These are phyloP conservation scores for Xylariaceae sp. DNA, from an alignment of 2,329 filamentous ascomycete species.

Conservation along the genomic window DNA sequence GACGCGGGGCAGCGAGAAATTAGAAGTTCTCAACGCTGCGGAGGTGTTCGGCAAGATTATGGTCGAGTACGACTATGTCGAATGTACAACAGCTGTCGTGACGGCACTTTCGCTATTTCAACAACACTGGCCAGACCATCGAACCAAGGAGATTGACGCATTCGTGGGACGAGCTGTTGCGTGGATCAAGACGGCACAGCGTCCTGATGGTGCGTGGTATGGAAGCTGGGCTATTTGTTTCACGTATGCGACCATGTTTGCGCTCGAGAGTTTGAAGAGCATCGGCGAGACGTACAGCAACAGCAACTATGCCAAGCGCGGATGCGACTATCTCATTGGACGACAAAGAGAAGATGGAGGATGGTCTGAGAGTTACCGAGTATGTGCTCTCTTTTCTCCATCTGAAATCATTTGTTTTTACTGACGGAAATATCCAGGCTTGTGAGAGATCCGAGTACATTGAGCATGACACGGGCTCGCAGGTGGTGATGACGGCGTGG, in stretches of 20 bases:
- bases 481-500: constrained; percentile 95
- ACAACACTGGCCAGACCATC: constrained; percentile 76
- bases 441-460: constrained; percentile 74
- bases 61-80: constrained; percentile 97
- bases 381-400: constrained; percentile 29
- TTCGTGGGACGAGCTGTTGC: constrained; percentile 71
- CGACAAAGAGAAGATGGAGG: constrained; percentile 87
- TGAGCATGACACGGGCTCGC: constrained; percentile 70
- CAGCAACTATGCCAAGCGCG: constrained; percentile 65
- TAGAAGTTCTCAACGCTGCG: constrained; percentile 89
- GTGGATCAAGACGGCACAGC: constrained; percentile 80
- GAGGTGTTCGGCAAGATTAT: constrained; percentile 97
- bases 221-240: constrained; percentile 98
- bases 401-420: background rate
- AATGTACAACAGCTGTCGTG: constrained; percentile 93
- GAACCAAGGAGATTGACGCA: constrained; percentile 65
- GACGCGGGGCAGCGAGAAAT: constrained; percentile 68
- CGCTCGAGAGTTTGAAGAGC: constrained; percentile 76
- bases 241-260: constrained; percentile 96
- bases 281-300: constrained; percentile 79
- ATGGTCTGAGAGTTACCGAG: constrained; percentile 92
- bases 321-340: constrained; percentile 80
- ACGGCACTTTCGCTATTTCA: constrained; percentile 82
- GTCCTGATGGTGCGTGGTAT: constrained; percentile 89
- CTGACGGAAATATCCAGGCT: constrained; percentile 43